Conservation (phyloP, 2,329 filamentous ascomycete species). For the Pyrenophora graminea region DNA sequence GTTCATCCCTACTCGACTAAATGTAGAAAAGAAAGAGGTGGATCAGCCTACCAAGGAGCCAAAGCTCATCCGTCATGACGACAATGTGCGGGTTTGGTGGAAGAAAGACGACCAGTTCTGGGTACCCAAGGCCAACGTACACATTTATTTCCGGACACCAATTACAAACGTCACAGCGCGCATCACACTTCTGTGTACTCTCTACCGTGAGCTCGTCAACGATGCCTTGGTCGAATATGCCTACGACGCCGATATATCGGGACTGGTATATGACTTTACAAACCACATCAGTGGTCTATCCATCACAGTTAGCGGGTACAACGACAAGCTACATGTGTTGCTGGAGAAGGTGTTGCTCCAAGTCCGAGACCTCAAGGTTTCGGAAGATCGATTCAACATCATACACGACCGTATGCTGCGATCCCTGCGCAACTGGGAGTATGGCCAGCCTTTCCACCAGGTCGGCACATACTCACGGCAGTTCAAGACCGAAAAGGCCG, state of each 20-base stretch:
- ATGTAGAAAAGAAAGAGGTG: conserved; percentile 94
- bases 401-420: conserved; percentile 83
- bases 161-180: conserved; percentile 78
- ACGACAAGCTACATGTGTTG: conserved; percentile 90
- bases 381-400: conserved; percentile 86
- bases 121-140: conserved; percentile 91
- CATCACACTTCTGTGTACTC: conserved; percentile 73
- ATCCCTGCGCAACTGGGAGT: conserved; percentile 82
- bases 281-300: conserved; percentile 74
- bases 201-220: conserved; percentile 84
- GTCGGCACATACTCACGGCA: conserved; percentile 81
- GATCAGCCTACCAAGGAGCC: conserved; percentile 73
- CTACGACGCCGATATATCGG: conserved; percentile 93
- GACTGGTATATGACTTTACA: conserved; percentile 79
- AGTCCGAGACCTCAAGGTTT: conserved; percentile 82
- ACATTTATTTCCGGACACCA: conserved; percentile 78
- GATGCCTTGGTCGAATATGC: conserved; percentile 92
- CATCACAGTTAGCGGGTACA: conserved; percentile 85
- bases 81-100: conserved; percentile 82
- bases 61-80: conserved; percentile 82
- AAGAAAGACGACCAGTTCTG: conserved; percentile 99
- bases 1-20: conserved; percentile 90
- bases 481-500: conserved; percentile 76
- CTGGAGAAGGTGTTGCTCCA: conserved; percentile 85
- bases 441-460: conserved; percentile 86